phyloP scores from a whole-genome alignment of 1,284 basidiomycete genomes.

The Leccinum subrobustum region DNA sequence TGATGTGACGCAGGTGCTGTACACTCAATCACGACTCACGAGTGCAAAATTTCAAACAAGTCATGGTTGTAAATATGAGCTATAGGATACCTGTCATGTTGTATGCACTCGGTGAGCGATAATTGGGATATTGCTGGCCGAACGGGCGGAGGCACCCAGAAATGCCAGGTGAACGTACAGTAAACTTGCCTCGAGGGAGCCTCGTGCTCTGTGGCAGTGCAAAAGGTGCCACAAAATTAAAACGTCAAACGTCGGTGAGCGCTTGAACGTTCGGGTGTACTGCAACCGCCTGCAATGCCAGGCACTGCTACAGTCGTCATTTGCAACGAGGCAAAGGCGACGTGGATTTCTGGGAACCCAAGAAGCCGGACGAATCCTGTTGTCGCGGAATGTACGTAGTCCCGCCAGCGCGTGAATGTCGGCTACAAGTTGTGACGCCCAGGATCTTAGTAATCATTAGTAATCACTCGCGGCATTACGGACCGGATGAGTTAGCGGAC shows the following conservation, averaged over 20 bases:
- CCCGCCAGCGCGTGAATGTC: not conserved
- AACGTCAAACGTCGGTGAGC: constrained; percentile 8
- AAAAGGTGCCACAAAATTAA: not conserved
- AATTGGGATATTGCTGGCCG: not conserved
- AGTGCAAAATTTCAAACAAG: not conserved
- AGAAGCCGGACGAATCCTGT: constrained; percentile 3
- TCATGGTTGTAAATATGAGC: not conserved
- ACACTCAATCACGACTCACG: not conserved
- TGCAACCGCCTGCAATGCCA: constrained; percentile 14
- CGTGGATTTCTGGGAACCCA: constrained; percentile 7
- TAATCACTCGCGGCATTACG: not conserved
- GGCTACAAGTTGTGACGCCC: no score
- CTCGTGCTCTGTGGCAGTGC: constrained; percentile 27
- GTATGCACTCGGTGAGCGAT: not conserved
- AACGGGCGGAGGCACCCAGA: not conserved
- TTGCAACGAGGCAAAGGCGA: constrained; percentile 22
- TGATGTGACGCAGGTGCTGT: constrained; percentile 14
- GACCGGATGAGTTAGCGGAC: not conserved
- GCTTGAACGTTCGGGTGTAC: constrained; percentile 2
- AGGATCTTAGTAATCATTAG: not conserved
- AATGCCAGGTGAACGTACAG: not conserved
- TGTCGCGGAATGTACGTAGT: not conserved
- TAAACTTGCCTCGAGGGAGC: constrained; percentile 31
- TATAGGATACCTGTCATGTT: constrained; percentile 1
- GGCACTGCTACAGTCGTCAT: constrained; percentile 12